Base-by-base conservation (phyloP, 2,329 filamentous ascomycete genomes). In the Aspergillus novoparasiticus region DNA sequence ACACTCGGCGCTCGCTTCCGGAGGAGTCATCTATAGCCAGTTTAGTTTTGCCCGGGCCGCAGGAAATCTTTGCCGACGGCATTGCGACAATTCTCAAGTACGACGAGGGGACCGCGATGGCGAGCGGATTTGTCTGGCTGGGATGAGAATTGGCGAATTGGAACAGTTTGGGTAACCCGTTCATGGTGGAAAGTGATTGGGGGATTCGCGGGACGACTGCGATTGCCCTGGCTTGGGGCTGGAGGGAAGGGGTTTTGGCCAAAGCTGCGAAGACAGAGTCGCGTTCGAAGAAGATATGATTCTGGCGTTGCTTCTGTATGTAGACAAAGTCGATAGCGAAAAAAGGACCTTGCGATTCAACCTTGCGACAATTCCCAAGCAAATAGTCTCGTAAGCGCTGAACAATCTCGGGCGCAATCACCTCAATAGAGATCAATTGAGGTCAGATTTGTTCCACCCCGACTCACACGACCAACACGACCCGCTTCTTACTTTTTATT, bases 181-280 rank as follows among this genome's bases (percentile, higher is more conserved):
- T 46, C 43, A 9, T 62, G 57, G 61, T 12, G 30, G 45, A 50
- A 36, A 21, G 46, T 57, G 19, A n/a, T 62, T 4, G 39, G 51
- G 14, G 34, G 19, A 8, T 39, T 62, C 26, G 28, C 54, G 26
- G 32, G 28, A 26, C 21, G 2, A 64, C 63, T 1, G 10, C 43
- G 10, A 28, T 14, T 5, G 62, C 64, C 4, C n/a, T 71, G 41
- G 64, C 50, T 4, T 67, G 64, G 60, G 58, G 51, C 21, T 61
- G 55, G 58, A 66, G 61, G 34, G 62, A 66, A 41, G 62, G 58
- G 62, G 64, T 21, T 57, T 58, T 63, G 10, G 62, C 59, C 4
- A 39, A 23, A 2, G 26, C 45, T 50, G 26, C 6, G 26, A 28
- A 16, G 45, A 16, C n/a, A 16, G 14, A 48, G 45, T 26, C 46